phyloP scores from a whole-genome alignment of 345 rosid genomes.

The Gynandropsis gynandra region DNA sequence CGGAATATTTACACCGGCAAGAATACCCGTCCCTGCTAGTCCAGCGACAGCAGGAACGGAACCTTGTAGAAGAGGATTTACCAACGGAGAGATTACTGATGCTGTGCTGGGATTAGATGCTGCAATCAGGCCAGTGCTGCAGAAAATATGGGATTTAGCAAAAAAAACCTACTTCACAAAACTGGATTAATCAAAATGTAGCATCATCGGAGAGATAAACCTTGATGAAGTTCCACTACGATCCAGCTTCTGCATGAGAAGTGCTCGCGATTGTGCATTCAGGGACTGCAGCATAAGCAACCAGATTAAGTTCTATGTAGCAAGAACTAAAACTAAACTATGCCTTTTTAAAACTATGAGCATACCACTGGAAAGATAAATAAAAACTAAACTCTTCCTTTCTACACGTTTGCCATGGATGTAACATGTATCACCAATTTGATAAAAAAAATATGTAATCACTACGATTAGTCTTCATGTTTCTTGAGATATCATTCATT shows the following conservation, averaged over 20 bases:
- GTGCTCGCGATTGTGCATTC: slow-evolving; percentile 83
- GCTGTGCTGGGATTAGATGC: slow-evolving; percentile 39
- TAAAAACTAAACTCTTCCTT: too few species aligned
- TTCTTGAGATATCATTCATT: too few species aligned
- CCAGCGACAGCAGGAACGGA: slow-evolving; percentile 50
- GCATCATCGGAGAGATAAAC: slow-evolving; percentile 31
- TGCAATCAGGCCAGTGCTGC: slow-evolving; percentile 38
- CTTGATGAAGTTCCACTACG: slow-evolving; percentile 77
- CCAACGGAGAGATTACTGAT: slow-evolving; percentile 36
- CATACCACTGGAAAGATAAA: too few species aligned
- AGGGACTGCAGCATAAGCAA: slow-evolving; percentile 50
- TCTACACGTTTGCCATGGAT: too few species aligned
- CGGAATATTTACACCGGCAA: slow-evolving; percentile 40
- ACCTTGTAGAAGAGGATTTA: slow-evolving; percentile 43
- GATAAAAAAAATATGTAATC: too few species aligned
- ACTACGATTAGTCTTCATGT: too few species aligned
- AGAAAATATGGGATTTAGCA: slow-evolving; percentile 27
- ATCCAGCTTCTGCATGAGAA: slow-evolving; percentile 89
- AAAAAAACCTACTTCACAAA: not conserved
- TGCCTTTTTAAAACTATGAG: too few species aligned
- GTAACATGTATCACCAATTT: too few species aligned
- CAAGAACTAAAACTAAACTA: too few species aligned
- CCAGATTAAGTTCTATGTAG: not conserved
- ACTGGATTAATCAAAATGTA: slow-evolving; percentile 9
- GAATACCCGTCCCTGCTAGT: slow-evolving; percentile 39